A percentile compares a stretch with the other conserved stretches of the same genome.
phyloP scores from a whole-genome alignment of 768 basidiomycete species.

The Boletus bicolor region DNA sequence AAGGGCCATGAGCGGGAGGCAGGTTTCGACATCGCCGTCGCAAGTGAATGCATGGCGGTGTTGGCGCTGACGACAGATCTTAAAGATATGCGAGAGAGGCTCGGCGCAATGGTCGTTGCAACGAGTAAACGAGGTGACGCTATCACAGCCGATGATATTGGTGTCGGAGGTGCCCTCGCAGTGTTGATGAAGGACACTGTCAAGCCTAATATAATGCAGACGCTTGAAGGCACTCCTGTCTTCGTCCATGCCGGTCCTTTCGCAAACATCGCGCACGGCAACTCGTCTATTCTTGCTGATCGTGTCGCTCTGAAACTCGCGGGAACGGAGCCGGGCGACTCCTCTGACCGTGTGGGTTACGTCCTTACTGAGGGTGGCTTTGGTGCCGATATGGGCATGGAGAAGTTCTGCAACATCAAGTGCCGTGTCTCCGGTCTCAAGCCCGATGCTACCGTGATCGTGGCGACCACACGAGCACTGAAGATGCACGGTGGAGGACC shows the following conservation, averaged over 20 bases:
- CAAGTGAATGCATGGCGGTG: constrained; percentile 98
- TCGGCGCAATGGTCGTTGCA: constrained; percentile 97
- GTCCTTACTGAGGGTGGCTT: constrained; percentile 98
- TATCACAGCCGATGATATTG: constrained; percentile 94
- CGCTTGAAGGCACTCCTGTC: constrained; percentile 96
- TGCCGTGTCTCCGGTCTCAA: constrained; percentile 89
- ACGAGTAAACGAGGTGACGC: constrained; percentile 88
- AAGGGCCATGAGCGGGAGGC: constrained; percentile 84
- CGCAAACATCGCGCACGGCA: constrained; percentile 98
- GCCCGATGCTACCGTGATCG: constrained; percentile 93
- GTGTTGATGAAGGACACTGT: constrained; percentile 99
- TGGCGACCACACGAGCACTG: constrained; percentile 94
- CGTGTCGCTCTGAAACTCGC: constrained; percentile 95
- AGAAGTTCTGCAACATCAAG: constrained; percentile 99
- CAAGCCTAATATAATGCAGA: constrained; percentile 99
- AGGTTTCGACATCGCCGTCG: constrained; percentile 96
- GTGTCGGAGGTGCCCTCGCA: constrained; percentile 90
- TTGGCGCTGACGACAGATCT: constrained; percentile 86
- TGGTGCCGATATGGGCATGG: constrained; percentile 99
- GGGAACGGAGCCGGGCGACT: constrained; percentile 89
- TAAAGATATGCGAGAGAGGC: constrained; percentile 85
- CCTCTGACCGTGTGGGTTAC: constrained; percentile 78
- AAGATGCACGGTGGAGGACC: constrained; percentile 99
- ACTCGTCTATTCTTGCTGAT: constrained; percentile 98
- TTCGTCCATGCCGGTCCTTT: constrained; percentile 99